phyloP scores from a whole-genome alignment of 257 asterid genomes.

The Solanum sparsipilum region DNA sequence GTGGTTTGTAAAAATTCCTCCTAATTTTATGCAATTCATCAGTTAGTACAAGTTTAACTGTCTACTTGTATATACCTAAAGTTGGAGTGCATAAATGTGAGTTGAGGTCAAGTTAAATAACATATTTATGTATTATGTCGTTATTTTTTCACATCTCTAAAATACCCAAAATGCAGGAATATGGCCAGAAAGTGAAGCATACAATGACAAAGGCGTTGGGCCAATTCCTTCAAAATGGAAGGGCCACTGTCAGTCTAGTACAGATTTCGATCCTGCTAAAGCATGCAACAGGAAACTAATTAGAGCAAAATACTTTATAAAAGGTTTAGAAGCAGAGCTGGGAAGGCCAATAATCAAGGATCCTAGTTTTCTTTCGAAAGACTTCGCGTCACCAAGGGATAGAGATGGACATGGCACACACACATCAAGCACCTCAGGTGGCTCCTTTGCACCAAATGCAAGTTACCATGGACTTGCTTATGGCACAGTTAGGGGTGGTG shows the following conservation, averaged over 20 bases:
- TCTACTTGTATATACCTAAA: too few relatives aligned
- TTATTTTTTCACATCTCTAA: background rate
- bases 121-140: too few relatives aligned
- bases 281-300: constrained; percentile 31
- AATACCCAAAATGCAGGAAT: constrained; percentile 7
- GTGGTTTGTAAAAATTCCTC: too few relatives aligned
- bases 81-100: too few relatives aligned
- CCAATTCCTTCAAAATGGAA: constrained; percentile 37
- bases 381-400: constrained; percentile 24
- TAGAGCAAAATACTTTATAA: constrained; percentile 32
- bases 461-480: constrained; percentile 14
- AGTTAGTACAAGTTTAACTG: too few relatives aligned
- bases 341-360: background rate
- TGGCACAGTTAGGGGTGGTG: constrained; percentile 31
- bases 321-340: constrained; percentile 8
- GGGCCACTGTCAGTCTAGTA: constrained; percentile 22
- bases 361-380: background rate
- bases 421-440: constrained; percentile 17
- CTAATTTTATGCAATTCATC: too few relatives aligned
- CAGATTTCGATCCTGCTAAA: constrained; percentile 3
- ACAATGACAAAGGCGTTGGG: constrained; percentile 17
- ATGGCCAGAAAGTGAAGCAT: constrained; percentile 29
- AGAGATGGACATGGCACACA: constrained; percentile 23
- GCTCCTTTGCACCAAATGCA: constrained; percentile 1
- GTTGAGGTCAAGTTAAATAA: too few relatives aligned